Percentiles rank a stretch among this genome's conserved stretches.
These are phyloP conservation scores for Torulaspora gathmanii DNA, from an alignment of 805 yeast species.

Conservation along the genomic window DNA sequence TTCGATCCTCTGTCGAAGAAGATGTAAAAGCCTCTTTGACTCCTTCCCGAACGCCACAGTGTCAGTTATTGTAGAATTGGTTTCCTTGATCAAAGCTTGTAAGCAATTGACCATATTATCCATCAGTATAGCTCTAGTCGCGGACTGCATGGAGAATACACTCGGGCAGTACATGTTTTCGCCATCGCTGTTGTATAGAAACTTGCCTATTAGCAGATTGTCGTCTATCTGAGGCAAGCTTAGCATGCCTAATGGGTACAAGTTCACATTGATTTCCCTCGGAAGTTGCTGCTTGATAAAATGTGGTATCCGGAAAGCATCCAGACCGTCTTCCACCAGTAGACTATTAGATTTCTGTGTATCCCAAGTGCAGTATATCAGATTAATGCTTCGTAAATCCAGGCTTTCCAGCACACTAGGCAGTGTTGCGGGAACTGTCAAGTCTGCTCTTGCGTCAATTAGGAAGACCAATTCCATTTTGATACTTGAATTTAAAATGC, in stretches of 20 bases:
- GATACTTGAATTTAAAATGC: slow-evolving; percentile 10
- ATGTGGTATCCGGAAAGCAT: slow-evolving; percentile 18
- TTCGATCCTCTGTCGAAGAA: slow-evolving; percentile 19
- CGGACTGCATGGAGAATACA: slow-evolving; percentile 19
- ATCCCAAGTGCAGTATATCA: slow-evolving; percentile 21
- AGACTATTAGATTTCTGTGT: slow-evolving; percentile 14
- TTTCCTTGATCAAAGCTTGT: slow-evolving; percentile 19
- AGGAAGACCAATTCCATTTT: slow-evolving; percentile 23
- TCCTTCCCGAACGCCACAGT: slow-evolving; percentile 26
- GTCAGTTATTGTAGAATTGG: slow-evolving; percentile 27
- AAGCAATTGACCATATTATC: slow-evolving; percentile 31
- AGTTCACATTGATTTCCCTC: slow-evolving; percentile 4
- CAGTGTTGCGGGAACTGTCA: slow-evolving; percentile 17
- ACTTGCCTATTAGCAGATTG: slow-evolving; percentile 23
- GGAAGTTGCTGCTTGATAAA: slow-evolving; percentile 23
- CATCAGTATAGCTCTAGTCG: slow-evolving; percentile 25
- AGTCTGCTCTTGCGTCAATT: slow-evolving; percentile 27
- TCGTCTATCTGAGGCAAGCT: slow-evolving; percentile 30
- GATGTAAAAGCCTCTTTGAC: slow-evolving; percentile 20
- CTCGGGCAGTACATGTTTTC: slow-evolving; percentile 28
- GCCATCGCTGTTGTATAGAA: slow-evolving; percentile 24
- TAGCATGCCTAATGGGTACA: slow-evolving; percentile 24
- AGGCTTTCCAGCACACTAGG: slow-evolving; percentile 5
- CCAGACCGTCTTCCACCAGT: background rate
- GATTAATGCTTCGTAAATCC: slow-evolving; percentile 5